These are phyloP conservation scores for Taiozyma onychis DNA, from an alignment of 1,139 yeast species.

Conservation along the genomic window DNA sequence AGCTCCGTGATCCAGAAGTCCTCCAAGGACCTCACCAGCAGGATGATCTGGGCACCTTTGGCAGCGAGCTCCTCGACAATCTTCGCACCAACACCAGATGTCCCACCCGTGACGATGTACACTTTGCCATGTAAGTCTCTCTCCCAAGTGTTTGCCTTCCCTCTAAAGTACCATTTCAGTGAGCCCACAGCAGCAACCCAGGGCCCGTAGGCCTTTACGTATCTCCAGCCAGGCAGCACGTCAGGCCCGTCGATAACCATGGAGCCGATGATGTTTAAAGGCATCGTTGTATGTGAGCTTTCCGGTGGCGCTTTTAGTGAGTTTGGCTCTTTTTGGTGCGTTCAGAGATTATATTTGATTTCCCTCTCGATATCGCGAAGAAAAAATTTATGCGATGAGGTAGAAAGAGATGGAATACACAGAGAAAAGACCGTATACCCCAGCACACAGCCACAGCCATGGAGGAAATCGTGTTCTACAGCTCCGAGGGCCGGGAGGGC, in stretches of 20 bases:
- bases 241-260: slow-evolving; percentile 67
- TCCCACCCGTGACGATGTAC: slow-evolving; percentile 79
- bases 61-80: slow-evolving; percentile 68
- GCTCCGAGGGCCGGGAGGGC: slow-evolving; percentile 42
- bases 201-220: slow-evolving; percentile 52
- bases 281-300: slow-evolving; percentile 47
- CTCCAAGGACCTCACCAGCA: slow-evolving; percentile 57
- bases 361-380: background rate
- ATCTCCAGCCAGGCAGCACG: slow-evolving; percentile 65
- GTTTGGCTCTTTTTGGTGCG: background rate
- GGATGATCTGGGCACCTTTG: slow-evolving; percentile 81
- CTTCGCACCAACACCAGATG: slow-evolving; percentile 83
- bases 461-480: slow-evolving; percentile 59
- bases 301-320: background rate
- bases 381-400: slow-evolving; percentile 2
- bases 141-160: slow-evolving; percentile 82
- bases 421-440: background rate
- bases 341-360: background rate
- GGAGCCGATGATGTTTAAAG: slow-evolving; percentile 68
- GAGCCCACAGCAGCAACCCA: slow-evolving; percentile 39
- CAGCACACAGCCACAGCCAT: slow-evolving; percentile 24
- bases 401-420: background rate
- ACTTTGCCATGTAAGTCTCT: slow-evolving; percentile 90
- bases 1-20: slow-evolving; percentile 80
- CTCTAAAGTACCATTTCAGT: slow-evolving; percentile 69